Percentiles rank a stretch among this genome's conserved stretches.
phyloP scores from a whole-genome alignment of 371 early-diverging fungal species.

The Circinella minor region DNA sequence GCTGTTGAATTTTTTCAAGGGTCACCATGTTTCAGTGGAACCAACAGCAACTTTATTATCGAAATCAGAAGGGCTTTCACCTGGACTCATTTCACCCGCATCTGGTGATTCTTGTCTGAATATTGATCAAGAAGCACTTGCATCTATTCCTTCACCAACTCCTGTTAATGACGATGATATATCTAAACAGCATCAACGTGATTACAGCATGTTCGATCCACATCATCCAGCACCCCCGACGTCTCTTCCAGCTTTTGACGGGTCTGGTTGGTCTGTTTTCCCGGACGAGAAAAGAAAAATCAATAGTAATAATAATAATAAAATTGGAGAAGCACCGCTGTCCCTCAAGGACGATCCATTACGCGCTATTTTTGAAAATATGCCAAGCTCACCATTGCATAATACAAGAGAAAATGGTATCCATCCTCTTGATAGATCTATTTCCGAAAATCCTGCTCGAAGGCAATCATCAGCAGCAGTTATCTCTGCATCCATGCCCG shows the following conservation, averaged over 20 bases:
- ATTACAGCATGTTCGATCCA: slow-evolving; percentile 12
- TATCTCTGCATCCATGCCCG: slow-evolving; percentile 6
- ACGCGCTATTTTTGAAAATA: slow-evolving; percentile 27
- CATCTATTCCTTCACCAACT: slow-evolving; percentile 13
- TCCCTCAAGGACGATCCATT: slow-evolving; percentile 22
- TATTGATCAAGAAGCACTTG: slow-evolving; percentile 18
- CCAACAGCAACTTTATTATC: neutral
- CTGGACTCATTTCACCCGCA: slow-evolving; percentile 15
- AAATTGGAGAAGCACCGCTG: slow-evolving; percentile 10
- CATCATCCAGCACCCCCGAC: neutral
- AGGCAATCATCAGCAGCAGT: slow-evolving; percentile 16
- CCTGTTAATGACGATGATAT: slow-evolving; percentile 11
- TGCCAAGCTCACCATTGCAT: slow-evolving; percentile 18
- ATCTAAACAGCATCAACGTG: neutral
- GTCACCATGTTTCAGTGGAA: neutral
- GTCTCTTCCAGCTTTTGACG: slow-evolving; percentile 17
- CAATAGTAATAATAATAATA: neutral
- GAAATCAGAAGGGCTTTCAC: neutral
- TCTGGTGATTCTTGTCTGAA: slow-evolving; percentile 19
- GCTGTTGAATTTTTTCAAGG: slow-evolving; percentile 7
- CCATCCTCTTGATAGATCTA: neutral
- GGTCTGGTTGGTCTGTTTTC: slow-evolving; percentile 17
- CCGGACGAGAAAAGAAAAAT: slow-evolving; percentile 10
- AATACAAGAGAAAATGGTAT: neutral
- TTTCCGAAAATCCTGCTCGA: slow-evolving; percentile 2